phyloP scores from a whole-genome alignment of 148 eudicot genomes.

The Suaeda aralocaspica region DNA sequence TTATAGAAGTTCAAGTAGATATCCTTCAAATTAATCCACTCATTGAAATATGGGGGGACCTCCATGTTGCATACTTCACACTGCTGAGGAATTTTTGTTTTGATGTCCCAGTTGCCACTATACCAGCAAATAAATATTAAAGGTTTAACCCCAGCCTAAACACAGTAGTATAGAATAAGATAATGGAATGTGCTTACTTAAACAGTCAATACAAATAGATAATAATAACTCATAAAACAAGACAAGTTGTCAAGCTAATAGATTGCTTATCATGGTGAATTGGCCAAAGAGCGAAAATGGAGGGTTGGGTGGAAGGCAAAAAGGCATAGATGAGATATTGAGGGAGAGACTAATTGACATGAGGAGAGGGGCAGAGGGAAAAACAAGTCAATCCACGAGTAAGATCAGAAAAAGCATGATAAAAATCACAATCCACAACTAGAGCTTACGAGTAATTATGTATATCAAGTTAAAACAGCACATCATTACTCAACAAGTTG shows the following conservation, averaged over 20 bases:
- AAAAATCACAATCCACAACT: not conserved
- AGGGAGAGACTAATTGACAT: too few relatives aligned
- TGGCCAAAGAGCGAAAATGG: too few relatives aligned
- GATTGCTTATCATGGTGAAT: too few relatives aligned
- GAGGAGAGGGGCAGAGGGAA: too few relatives aligned
- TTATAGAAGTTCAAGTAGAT: conserved; percentile 80
- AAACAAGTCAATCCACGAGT: not conserved
- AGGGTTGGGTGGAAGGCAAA: too few relatives aligned
- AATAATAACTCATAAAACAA: too few relatives aligned
- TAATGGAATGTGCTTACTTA: too few relatives aligned
- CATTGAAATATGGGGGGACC: conserved; percentile 82
- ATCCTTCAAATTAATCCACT: conserved; percentile 97
- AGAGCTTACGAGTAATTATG: not conserved
- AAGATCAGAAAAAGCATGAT: not conserved
- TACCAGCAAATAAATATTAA: conserved; percentile 19
- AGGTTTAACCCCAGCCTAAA: conserved; percentile 1
- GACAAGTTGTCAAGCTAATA: too few relatives aligned
- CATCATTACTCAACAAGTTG: not conserved
- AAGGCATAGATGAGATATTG: too few relatives aligned
- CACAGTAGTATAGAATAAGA: too few relatives aligned
- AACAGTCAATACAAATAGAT: too few relatives aligned
- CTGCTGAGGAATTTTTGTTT: conserved; percentile 92
- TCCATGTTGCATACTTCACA: conserved; percentile 71
- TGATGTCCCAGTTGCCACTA: conserved; percentile 99
- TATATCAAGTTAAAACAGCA: not conserved